Evolutionary conservation across 768 basidiomycete genomes (phyloP).

Genomic region (Termitomyces sp.): DNA sequence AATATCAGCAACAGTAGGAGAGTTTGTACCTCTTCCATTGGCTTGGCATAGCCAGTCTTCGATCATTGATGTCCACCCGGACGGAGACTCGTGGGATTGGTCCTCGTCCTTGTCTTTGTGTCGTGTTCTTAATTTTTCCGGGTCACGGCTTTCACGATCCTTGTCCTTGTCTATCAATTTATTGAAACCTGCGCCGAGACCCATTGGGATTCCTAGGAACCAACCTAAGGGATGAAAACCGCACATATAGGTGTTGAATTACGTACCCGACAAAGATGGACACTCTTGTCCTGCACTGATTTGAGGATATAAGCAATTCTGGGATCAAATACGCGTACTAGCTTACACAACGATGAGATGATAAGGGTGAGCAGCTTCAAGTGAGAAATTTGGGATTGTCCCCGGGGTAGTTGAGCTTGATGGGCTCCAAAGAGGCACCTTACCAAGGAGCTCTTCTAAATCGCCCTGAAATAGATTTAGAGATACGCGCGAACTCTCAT

Average conservation of each 20-base stretch:
- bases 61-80: constrained; percentile 72
- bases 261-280: constrained; percentile 65
- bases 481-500: neutral
- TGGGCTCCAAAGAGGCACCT: constrained; percentile 40
- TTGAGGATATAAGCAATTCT: constrained; percentile 13
- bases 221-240: neutral
- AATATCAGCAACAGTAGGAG: constrained; percentile 38
- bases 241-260: neutral
- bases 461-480: constrained; percentile 49
- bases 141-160: constrained; percentile 32
- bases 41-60: constrained; percentile 67
- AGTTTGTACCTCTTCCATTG: constrained; percentile 22
- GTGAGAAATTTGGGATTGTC: constrained; percentile 40
- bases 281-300: constrained; percentile 67
- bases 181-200: constrained; percentile 71
- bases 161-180: constrained; percentile 23
- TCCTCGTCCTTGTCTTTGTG: constrained; percentile 36
- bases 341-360: constrained; percentile 76
- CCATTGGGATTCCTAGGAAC: constrained; percentile 61
- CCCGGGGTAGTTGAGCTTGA: constrained; percentile 19
- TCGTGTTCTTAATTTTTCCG: constrained; percentile 27
- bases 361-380: constrained; percentile 59
- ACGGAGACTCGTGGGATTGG: constrained; percentile 26
- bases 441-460: constrained; percentile 64
- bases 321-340: neutral